phyloP scores from a whole-genome alignment of 768 basidiomycete genomes.

The Daedaleopsis sinensis region DNA sequence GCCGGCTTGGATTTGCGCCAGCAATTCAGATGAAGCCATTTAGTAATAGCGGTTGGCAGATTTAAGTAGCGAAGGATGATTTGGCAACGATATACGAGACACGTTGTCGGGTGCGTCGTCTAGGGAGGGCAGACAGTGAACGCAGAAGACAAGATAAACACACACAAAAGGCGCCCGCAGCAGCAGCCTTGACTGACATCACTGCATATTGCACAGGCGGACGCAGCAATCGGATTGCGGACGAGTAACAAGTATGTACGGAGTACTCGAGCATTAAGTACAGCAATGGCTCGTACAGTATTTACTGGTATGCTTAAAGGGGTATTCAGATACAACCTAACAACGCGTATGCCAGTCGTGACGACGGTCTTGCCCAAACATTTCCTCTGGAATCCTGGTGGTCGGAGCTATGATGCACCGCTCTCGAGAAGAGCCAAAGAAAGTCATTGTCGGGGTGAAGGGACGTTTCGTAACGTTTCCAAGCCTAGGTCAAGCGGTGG shows the following conservation, averaged over 20 bases:
- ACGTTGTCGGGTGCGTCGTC: background rate
- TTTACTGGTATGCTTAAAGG: background rate
- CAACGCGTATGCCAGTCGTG: background rate
- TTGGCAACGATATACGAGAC: background rate
- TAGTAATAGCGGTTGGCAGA: background rate
- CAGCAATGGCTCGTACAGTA: background rate
- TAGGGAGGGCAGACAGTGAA: background rate
- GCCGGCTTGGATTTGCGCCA: constrained; percentile 83
- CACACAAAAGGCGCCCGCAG: constrained; percentile 1
- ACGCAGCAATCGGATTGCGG: background rate
- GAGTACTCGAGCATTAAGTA: background rate
- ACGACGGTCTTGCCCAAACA: background rate
- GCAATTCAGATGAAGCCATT: constrained; percentile 77
- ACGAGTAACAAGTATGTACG: background rate
- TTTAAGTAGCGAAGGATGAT: background rate
- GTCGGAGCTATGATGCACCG: background rate
- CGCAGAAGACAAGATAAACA: background rate
- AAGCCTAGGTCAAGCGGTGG: constrained; percentile 12
- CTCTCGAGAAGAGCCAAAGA: background rate
- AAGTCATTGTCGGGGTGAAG: background rate
- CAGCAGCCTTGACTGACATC: constrained; percentile 13
- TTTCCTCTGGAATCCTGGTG: background rate
- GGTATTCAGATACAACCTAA: background rate
- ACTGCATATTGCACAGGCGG: background rate
- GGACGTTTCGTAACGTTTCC: background rate